Evolutionary conservation across 2,329 filamentous ascomycete species (phyloP).

Genomic region (Fusarium pininemorale): DNA sequence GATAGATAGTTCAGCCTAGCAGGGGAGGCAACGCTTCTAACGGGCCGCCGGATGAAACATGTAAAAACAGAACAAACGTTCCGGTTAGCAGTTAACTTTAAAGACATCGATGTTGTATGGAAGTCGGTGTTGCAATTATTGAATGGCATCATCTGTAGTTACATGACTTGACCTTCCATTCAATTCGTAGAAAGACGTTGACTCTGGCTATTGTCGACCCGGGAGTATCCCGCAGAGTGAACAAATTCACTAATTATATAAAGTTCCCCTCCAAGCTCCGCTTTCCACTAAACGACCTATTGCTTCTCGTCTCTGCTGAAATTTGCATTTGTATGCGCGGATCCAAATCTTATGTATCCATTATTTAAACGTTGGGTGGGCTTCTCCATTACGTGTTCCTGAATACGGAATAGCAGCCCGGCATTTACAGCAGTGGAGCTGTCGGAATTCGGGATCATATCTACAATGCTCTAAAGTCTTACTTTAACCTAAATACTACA

Average conservation of each 20-base stretch:
- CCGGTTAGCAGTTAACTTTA: no score
- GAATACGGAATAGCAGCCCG: background rate
- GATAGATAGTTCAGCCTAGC: background rate
- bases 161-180: no score
- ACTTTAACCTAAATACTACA: background rate
- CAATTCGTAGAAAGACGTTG: no score
- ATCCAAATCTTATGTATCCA: background rate
- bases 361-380: background rate
- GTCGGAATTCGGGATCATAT: fast-evolving
- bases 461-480: background rate
- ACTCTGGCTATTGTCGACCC: no score
- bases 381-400: background rate
- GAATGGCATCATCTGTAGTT: background rate
- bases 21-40: background rate
- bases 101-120: background rate
- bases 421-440: background rate
- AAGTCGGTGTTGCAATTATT: fast-evolving
- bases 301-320: background rate
- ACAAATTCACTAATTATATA: background rate
- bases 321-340: background rate
- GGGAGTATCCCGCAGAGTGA: fast-evolving
- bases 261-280: background rate
- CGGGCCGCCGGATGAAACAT: background rate
- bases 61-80: background rate
- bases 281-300: background rate